A percentile compares a stretch with the other conserved stretches of the same genome.
These are phyloP conservation scores for Urtica urens DNA, from an alignment of 306 rosid species.

Conservation along the genomic window DNA sequence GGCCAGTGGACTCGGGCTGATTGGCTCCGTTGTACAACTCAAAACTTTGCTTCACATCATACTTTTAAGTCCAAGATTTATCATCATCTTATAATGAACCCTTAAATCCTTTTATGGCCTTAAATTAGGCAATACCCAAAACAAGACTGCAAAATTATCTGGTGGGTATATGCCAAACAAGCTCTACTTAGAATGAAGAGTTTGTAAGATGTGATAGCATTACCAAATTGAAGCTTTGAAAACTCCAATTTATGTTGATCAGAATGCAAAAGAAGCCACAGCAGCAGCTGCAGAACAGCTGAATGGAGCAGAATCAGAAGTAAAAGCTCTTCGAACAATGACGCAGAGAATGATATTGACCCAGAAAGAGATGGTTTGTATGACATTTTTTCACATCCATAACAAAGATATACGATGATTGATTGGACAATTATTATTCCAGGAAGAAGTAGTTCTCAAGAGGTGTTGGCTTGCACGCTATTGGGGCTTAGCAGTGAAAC, in stretches of 20 bases:
- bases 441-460: conserved; percentile 99
- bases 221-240: not conserved
- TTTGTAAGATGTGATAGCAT: no score
- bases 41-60: no score
- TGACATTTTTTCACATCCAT: conserved; percentile 9
- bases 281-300: conserved; percentile 44
- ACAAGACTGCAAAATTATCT: not conserved
- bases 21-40: no score
- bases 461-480: conserved; percentile 99
- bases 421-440: conserved; percentile 19
- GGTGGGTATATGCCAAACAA: not conserved
- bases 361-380: conserved; percentile 86
- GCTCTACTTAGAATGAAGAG: not conserved
- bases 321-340: conserved; percentile 72
- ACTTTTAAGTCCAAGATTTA: no score
- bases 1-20: no score
- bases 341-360: conserved; percentile 96
- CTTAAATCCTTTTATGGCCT: no score
- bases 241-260: conserved; percentile 10
- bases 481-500: conserved; percentile 92
- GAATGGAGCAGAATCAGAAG: conserved; percentile 72
- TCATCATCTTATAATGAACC: no score
- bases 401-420: conserved; percentile 16
- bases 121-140: not conserved
- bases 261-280: conserved; percentile 69